Conservation (phyloP, 495 filamentous ascomycete species). For the Lasiosphaeria ovina region DNA sequence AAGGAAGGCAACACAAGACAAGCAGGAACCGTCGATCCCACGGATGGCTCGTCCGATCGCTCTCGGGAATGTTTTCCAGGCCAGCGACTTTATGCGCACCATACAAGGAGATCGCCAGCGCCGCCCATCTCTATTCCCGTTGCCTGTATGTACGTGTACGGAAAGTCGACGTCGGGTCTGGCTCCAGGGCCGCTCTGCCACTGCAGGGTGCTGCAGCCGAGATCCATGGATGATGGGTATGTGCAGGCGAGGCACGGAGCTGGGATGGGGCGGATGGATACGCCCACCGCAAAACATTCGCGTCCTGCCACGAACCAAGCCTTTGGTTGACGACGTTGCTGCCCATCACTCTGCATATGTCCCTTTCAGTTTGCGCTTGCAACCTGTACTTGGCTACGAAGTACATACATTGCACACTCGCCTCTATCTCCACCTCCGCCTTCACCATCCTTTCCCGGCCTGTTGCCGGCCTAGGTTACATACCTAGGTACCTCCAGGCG, state of each 20-base stretch:
- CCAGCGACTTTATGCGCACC: background rate
- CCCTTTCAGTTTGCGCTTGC: conserved; percentile 11
- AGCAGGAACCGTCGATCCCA: background rate
- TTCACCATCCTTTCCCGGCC: background rate
- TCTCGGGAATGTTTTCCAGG: conserved; percentile 3
- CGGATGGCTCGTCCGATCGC: background rate
- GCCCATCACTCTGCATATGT: conserved; percentile 18
- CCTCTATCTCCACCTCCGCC: background rate
- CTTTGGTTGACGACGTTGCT: conserved; percentile 8
- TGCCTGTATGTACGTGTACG: background rate
- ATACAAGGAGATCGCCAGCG: background rate
- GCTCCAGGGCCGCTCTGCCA: background rate
- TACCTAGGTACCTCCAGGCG: background rate
- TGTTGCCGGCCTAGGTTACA: background rate
- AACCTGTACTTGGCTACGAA: background rate
- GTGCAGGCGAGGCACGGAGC: no score
- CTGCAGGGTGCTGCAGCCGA: background rate
- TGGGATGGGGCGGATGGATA: no score
- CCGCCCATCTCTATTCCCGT: background rate
- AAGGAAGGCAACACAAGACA: background rate
- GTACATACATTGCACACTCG: background rate
- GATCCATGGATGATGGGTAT: no score
- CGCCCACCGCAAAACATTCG: no score
- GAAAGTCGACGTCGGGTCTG: background rate
- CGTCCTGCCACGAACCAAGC: conserved; percentile 1